Conservation (phyloP, 495 filamentous ascomycete species). For the Tuber brumale region DNA sequence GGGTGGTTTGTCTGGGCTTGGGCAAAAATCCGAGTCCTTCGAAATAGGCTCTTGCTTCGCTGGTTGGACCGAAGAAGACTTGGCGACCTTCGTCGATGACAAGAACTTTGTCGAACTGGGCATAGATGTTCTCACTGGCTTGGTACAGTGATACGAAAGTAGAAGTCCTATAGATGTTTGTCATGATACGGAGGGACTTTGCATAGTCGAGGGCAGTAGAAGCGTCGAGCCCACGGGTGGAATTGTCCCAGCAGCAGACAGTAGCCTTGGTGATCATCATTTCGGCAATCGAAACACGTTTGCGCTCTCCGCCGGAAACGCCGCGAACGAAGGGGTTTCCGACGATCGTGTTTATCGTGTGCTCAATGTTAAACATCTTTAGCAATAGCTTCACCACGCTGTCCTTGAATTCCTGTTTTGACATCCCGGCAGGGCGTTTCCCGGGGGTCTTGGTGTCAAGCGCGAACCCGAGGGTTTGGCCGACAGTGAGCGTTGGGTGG, state of each 20-base stretch:
- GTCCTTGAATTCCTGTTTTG: conserved; percentile 58
- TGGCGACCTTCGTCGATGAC: conserved; percentile 72
- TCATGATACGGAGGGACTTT: conserved; percentile 69
- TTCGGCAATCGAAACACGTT: conserved; percentile 67
- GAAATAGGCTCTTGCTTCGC: conserved; percentile 69
- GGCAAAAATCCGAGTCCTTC: conserved; percentile 71
- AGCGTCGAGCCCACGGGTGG: conserved; percentile 74
- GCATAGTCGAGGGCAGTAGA: conserved; percentile 62
- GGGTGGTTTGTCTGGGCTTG: conserved; percentile 74
- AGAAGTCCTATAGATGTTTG: conserved; percentile 69
- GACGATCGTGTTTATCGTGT: conserved; percentile 72
- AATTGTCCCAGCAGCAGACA: conserved; percentile 76
- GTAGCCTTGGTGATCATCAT: conserved; percentile 66
- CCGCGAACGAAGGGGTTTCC: conserved; percentile 75
- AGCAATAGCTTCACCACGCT: conserved; percentile 63
- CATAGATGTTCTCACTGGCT: conserved; percentile 76
- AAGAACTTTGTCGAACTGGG: conserved; percentile 78
- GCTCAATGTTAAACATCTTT: conserved; percentile 82
- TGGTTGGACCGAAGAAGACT: conserved; percentile 70
- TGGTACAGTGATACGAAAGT: conserved; percentile 80
- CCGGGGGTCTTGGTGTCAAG: conserved; percentile 73
- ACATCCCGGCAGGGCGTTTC: conserved; percentile 61
- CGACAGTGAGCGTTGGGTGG: conserved; percentile 72
- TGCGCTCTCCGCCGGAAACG: conserved; percentile 78
- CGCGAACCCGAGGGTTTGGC: conserved; percentile 75